Base-by-base conservation (phyloP, 1,284 basidiomycete genomes). In the Austroboletus rostrupii region DNA sequence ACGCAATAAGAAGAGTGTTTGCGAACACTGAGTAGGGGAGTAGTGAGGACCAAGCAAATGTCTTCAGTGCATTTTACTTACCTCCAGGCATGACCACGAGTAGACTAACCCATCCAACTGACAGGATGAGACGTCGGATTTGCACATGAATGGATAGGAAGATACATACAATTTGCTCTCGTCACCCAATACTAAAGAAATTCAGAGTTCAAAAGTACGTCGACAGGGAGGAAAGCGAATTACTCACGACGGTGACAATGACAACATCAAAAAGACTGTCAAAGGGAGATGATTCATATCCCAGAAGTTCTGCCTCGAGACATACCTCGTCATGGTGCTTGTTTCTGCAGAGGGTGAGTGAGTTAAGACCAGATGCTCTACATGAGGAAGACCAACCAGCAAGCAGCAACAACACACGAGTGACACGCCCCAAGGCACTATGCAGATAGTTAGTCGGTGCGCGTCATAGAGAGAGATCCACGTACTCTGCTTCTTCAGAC, bases 71-170 rank as follows among this genome's bases (percentile, higher is more conserved):
- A 13, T 8, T 3, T 13, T 16, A 20, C 55, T 43, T 31, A 50
- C 60, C 58, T 48, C 62, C 60, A 11, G 60, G 60, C 55, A 59
- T 58, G 21, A 31, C 16, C 9, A 52, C 42, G 17, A 59, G 11
- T 8, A 64, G 23, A 23, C 45, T 45, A 13, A 62, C 39, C 60
- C 60, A 61, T 11, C 45, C 50, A 29, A 52, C 60, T 60, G 17
- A 17, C 19, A 35, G 5, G 13, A 6, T 20, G n/a, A 2, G 31
- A 36, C 13, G 26, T 55, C 28, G 47, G 21, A 2, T 26, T 16
- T 12, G 11, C 10, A 35, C 17, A 23, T 12, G 10, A 23, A 31
- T n/a, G 3, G 5, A 23, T 11, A 38, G 3, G 5, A 7, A 32
- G 11, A 5, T 19, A 46, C 58, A 40, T 32, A 61, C 60, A 10